Evolutionary conservation across 345 rosid genomes (phyloP).

Genomic region (Aquilaria sinensis): DNA sequence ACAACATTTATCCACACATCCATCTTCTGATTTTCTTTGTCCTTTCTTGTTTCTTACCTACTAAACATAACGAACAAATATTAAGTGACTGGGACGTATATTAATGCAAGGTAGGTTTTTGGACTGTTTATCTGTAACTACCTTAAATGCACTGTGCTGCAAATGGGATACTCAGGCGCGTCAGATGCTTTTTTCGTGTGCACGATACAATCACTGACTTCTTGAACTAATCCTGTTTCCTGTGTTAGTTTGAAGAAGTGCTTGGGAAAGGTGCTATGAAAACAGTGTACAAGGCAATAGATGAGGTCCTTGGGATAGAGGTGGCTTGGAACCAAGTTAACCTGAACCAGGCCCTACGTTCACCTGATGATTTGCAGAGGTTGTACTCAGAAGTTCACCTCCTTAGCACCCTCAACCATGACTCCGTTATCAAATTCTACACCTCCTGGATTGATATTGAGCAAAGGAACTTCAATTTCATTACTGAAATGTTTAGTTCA

Average conservation of each 20-base stretch:
- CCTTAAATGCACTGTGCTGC: too few species aligned
- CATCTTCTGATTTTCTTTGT: too few species aligned
- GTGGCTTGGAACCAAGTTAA: constrained; percentile 82
- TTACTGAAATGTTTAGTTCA: constrained; percentile 82
- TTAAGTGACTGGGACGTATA: too few species aligned
- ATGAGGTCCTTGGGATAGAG: constrained; percentile 66
- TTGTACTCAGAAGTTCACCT: constrained; percentile 87
- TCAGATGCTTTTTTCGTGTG: too few species aligned
- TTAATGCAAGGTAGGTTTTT: too few species aligned
- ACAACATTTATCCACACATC: too few species aligned
- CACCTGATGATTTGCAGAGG: constrained; percentile 71
- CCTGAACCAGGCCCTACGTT: constrained; percentile 46
- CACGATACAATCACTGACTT: too few species aligned
- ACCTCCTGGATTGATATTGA: constrained; percentile 69
- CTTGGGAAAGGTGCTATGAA: constrained; percentile 87
- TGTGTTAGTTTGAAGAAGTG: constrained; percentile 46
- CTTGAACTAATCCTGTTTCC: background rate
- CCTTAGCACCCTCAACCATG: constrained; percentile 64
- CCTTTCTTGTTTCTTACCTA: too few species aligned
- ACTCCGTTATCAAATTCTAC: constrained; percentile 59
- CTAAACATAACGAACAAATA: too few species aligned
- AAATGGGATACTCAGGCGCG: too few species aligned
- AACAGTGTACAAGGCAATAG: constrained; percentile 78
- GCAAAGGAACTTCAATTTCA: constrained; percentile 61
- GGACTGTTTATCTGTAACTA: too few species aligned